These are phyloP conservation scores for Madurella mycetomatis DNA, from an alignment of 2,329 filamentous ascomycete species.

Conservation along the genomic window DNA sequence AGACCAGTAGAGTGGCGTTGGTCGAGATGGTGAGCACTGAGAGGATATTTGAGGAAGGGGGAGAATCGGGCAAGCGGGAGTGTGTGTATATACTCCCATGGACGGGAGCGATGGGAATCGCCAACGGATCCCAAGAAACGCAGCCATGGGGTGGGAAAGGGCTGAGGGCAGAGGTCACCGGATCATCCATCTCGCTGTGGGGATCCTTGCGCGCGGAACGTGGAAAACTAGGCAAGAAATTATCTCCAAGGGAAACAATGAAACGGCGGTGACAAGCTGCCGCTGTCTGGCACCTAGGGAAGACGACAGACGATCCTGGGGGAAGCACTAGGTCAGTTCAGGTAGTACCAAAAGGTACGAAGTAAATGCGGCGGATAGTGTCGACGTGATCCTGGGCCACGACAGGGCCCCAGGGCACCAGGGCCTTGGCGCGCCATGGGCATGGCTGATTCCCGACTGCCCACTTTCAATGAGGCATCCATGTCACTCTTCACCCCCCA, in stretches of 20 bases:
- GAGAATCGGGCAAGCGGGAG: slow-evolving; percentile 5
- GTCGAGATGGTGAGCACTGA: background rate
- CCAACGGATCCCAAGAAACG: slow-evolving; percentile 18
- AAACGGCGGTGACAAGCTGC: slow-evolving; percentile 30
- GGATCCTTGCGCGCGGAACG: slow-evolving; percentile 20
- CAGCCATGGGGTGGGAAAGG: slow-evolving; percentile 20
- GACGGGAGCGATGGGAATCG: slow-evolving; percentile 13
- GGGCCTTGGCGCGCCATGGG: slow-evolving; percentile 13
- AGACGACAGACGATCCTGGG: slow-evolving; percentile 24
- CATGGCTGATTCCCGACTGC: slow-evolving; percentile 15
- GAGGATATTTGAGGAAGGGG: slow-evolving; percentile 10
- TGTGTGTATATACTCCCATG: slow-evolving; percentile 13
- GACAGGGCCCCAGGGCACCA: slow-evolving; percentile 15
- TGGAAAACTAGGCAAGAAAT: slow-evolving; percentile 24
- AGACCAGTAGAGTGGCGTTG: background rate
- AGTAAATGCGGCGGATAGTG: slow-evolving; percentile 19
- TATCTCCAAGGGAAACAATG: slow-evolving; percentile 21
- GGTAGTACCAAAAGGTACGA: slow-evolving; percentile 23
- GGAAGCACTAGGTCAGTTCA: slow-evolving; percentile 25
- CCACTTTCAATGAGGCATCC: slow-evolving; percentile 6
- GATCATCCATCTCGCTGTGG: slow-evolving; percentile 28
- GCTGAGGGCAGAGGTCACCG: slow-evolving; percentile 27
- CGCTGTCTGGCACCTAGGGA: slow-evolving; percentile 17
- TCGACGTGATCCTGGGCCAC: slow-evolving; percentile 13
- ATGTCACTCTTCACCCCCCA: background rate